Percentiles rank a stretch among this genome's conserved stretches.
These are phyloP conservation scores for Gardenia jasminoides DNA, from an alignment of 257 asterid species.

Conservation along the genomic window DNA sequence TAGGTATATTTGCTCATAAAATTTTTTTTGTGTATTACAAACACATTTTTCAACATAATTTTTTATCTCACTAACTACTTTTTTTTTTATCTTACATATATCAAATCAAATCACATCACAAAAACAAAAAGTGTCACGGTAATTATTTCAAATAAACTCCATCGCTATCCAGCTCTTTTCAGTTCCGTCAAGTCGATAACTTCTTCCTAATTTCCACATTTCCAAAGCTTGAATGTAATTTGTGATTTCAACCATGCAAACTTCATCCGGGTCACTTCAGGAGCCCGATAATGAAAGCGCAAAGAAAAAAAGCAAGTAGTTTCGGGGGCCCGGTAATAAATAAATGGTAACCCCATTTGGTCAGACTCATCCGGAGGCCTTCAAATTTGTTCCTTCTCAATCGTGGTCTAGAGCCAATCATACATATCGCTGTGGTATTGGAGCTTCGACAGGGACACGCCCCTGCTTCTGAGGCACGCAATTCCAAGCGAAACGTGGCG, in stretches of 20 bases:
- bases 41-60: no score
- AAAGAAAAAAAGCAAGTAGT: background rate
- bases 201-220: background rate
- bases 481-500: constrained; percentile 13
- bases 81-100: no score
- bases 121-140: no score
- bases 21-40: no score
- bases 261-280: background rate
- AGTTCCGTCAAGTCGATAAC: no score
- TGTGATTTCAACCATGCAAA: background rate
- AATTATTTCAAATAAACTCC: no score
- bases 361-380: constrained; percentile 6
- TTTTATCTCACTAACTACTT: no score
- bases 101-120: no score
- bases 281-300: no score
- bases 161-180: no score
- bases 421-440: background rate
- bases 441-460: constrained; percentile 11
- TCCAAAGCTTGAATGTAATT: background rate
- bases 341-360: background rate
- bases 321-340: constrained; percentile 9
- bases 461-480: constrained; percentile 18
- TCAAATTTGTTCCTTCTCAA: background rate
- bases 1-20: no score
- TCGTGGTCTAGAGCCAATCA: background rate